Evolutionary conservation across 495 filamentous ascomycete genomes (phyloP), one percentile per base, ranked within the genome.

Genomic region (Aspergillus biplanus): DNA sequence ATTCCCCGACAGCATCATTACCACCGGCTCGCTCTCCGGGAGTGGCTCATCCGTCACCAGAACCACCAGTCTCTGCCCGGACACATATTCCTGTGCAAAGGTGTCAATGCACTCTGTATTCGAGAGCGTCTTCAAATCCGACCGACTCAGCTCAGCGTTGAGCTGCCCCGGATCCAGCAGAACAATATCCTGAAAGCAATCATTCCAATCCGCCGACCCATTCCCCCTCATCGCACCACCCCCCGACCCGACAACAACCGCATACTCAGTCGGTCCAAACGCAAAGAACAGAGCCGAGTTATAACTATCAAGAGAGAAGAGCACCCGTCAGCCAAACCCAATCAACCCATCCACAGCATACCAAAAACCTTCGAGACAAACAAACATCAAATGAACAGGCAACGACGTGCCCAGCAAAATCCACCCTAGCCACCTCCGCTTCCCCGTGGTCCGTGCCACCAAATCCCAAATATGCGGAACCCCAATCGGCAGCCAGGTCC

Each of bases 341-440:
- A 1, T n/a, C n/a, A n/a, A n/a, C n/a, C n/a, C n/a, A n/a, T n/a
- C n/a, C n/a, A n/a, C n/a, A n/a, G n/a, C n/a, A n/a, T n/a, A n/a
- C n/a, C n/a, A n/a, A n/a, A n/a, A n/a, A n/a, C n/a, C 33, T 6
- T 21, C 2, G 34, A 39, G 46, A 33, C 16, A 12, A 13, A 55
- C 59, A 32, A 35, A 62, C 60, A 64, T 64, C 35, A 64, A 21
- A 59, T 64, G 62, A 16, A 64, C 59, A 6, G 62, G 62, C 15
- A 53, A 21, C 12, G 62, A 64, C 3, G 55, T 64, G 0, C 35
- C 15, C 35, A 58, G 11, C 6, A 64, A 27, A 4, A 53, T 15
- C 34, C n/a, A 46, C 7, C 62, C 56, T 18, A 64, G 39, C 48
- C 1, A 32, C 35, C 12, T 11, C 13, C 62, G 13, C 16, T 16